phyloP scores from a whole-genome alignment of 1,284 basidiomycete species.

The Ustilago nuda region DNA sequence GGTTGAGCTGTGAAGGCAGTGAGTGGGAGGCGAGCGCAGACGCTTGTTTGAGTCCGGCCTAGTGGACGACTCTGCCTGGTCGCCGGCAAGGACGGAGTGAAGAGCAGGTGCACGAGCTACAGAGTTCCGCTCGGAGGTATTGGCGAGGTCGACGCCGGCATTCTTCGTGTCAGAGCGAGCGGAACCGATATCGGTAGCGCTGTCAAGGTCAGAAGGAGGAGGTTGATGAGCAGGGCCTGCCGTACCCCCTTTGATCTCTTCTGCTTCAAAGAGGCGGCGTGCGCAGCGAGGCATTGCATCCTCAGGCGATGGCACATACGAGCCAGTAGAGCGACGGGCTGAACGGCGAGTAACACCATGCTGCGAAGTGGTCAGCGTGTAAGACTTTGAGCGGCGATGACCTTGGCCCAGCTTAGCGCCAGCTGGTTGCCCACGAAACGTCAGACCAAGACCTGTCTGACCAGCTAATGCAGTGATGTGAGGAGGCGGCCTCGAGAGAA shows the following conservation, averaged over 20 bases:
- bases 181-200: constrained; percentile 25
- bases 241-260: background rate
- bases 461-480: constrained; percentile 21
- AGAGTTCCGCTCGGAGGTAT: background rate
- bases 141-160: constrained; percentile 12
- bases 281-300: constrained; percentile 27
- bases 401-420: constrained; percentile 15
- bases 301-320: constrained; percentile 12
- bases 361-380: constrained; percentile 16
- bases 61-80: background rate
- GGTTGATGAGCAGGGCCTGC: background rate
- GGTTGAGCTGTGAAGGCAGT: too few relatives aligned
- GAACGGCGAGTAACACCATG: constrained; percentile 1
- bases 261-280: constrained; percentile 24
- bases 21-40: background rate
- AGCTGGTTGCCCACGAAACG: constrained; percentile 14
- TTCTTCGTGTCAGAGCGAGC: constrained; percentile 35
- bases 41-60: constrained; percentile 3
- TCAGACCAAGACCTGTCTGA: constrained; percentile 19
- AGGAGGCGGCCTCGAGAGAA: constrained; percentile 29
- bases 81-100: constrained; percentile 18
- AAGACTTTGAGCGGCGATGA: constrained; percentile 44
- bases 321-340: constrained; percentile 29
- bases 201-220: constrained; percentile 1
- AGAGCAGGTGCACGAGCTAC: constrained; percentile 11